Percentiles rank a stretch among this genome's conserved stretches.
phyloP scores from a whole-genome alignment of 2,329 filamentous ascomycete genomes.

The Aureobasidium sp. region DNA sequence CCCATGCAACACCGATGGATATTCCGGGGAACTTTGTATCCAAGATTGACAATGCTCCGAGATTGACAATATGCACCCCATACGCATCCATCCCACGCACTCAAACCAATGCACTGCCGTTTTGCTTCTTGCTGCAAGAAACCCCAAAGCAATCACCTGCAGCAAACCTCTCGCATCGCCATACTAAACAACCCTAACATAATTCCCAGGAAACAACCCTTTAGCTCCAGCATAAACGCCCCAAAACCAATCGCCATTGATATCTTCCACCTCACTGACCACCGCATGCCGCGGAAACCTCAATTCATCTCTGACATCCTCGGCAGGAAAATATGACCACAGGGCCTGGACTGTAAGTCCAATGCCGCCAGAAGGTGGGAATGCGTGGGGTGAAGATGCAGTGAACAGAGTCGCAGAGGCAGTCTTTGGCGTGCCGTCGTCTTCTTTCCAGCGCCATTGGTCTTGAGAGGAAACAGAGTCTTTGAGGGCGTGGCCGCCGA shows the following conservation, averaged over 20 bases:
- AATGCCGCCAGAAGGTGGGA: constrained; percentile 69
- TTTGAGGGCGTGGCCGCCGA: constrained; percentile 67
- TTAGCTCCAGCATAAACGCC: constrained; percentile 75
- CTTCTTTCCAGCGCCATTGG: constrained; percentile 31
- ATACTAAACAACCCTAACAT: constrained; percentile 49
- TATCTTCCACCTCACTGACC: constrained; percentile 73
- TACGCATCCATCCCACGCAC: neutral
- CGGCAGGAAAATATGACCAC: constrained; percentile 73
- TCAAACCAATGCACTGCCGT: neutral
- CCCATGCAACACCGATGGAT: neutral
- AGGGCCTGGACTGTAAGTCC: constrained; percentile 58
- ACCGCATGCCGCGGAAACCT: constrained; percentile 78
- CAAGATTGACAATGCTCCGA: neutral
- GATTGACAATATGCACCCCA: neutral
- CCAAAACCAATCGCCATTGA: constrained; percentile 87
- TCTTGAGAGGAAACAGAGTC: constrained; percentile 30
- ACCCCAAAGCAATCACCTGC: neutral
- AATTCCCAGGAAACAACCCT: constrained; percentile 74
- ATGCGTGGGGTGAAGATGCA: constrained; percentile 28
- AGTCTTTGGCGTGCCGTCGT: constrained; percentile 23
- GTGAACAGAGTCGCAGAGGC: neutral
- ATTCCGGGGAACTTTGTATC: neutral
- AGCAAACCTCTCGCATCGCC: neutral
- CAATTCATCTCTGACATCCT: constrained; percentile 63
- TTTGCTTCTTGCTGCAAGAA: neutral